These are phyloP conservation scores for Colletotrichum acutatum DNA, from an alignment of 2,329 filamentous ascomycete genomes.

Conservation along the genomic window DNA sequence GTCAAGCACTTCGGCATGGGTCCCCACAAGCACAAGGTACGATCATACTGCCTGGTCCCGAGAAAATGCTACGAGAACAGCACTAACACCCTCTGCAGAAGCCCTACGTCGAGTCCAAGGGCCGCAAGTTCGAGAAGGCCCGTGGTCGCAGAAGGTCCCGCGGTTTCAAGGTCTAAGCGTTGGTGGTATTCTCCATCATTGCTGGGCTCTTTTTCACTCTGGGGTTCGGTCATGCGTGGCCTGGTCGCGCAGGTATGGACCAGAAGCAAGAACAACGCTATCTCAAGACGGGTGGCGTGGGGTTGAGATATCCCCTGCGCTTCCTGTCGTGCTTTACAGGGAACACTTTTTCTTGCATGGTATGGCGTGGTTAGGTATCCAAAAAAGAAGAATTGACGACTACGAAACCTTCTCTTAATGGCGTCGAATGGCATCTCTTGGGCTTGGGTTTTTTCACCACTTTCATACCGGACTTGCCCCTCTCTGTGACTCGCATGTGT, in stretches of 20 bases:
- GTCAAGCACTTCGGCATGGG: slow-evolving; percentile 99
- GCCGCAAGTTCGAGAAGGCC: slow-evolving; percentile 98
- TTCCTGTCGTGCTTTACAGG: slow-evolving; percentile 41
- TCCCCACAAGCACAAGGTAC: slow-evolving; percentile 96
- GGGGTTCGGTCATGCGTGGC: slow-evolving; percentile 23
- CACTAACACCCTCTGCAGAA: slow-evolving; percentile 71
- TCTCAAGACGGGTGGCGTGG: slow-evolving; percentile 2
- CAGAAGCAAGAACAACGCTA: slow-evolving; percentile 1
- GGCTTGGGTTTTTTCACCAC: slow-evolving; percentile 6
- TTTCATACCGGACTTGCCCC: background rate
- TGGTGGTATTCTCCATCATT: slow-evolving; percentile 21
- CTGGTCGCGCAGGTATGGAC: slow-evolving; percentile 19
- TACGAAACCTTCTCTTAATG: slow-evolving; percentile 18
- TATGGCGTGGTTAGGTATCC: slow-evolving; percentile 60
- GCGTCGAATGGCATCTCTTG: slow-evolving; percentile 31
- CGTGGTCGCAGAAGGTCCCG: slow-evolving; percentile 98
- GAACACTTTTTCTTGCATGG: slow-evolving; percentile 52
- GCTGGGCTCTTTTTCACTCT: slow-evolving; percentile 5
- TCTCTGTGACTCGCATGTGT: background rate
- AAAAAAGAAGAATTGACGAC: slow-evolving; percentile 35
- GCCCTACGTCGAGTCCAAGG: slow-evolving; percentile 97
- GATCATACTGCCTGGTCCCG: slow-evolving; percentile 39
- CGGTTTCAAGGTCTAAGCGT: slow-evolving; percentile 98
- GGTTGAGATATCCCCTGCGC: background rate
- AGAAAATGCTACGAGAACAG: background rate